phyloP scores from a whole-genome alignment of 2,329 filamentous ascomycete species.

The Ceratocystis papillata region DNA sequence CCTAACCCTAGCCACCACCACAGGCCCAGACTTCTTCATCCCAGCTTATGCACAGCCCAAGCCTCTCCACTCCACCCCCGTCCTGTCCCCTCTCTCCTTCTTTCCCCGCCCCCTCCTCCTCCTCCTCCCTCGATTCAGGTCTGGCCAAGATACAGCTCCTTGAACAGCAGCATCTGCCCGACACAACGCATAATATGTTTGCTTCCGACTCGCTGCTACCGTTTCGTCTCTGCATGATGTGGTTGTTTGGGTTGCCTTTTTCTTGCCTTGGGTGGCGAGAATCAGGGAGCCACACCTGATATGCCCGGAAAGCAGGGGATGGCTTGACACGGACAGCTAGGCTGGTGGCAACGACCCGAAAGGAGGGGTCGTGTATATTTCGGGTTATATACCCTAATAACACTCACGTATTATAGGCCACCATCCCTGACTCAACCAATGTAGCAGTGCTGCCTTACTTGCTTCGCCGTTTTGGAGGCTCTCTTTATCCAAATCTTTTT shows the following conservation, averaged over 20 bases:
- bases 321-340: not conserved
- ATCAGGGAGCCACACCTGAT: not conserved
- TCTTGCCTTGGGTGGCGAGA: not conserved
- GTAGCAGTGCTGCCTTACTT: not conserved
- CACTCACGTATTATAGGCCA: not conserved
- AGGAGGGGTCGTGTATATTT: not conserved
- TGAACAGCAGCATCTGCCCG: no score
- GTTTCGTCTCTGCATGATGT: no score
- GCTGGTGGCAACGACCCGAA: not conserved
- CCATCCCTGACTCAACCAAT: not conserved
- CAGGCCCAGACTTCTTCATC: not conserved
- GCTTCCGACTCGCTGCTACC: no score
- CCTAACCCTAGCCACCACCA: no score
- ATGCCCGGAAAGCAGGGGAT: not conserved
- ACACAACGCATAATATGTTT: not conserved
- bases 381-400: not conserved
- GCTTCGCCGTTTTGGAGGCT: not conserved
- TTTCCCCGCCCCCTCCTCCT: not conserved
- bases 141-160: not conserved
- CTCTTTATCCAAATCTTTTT: not conserved
- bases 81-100: not conserved
- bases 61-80: not conserved
- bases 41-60: constrained; percentile 2
- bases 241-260: not conserved
- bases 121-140: not conserved